Percentiles rank a stretch among this genome's conserved stretches.
Conservation (phyloP, 2,329 filamentous ascomycete species). For the Aspergillus brunneoviolaceus region DNA sequence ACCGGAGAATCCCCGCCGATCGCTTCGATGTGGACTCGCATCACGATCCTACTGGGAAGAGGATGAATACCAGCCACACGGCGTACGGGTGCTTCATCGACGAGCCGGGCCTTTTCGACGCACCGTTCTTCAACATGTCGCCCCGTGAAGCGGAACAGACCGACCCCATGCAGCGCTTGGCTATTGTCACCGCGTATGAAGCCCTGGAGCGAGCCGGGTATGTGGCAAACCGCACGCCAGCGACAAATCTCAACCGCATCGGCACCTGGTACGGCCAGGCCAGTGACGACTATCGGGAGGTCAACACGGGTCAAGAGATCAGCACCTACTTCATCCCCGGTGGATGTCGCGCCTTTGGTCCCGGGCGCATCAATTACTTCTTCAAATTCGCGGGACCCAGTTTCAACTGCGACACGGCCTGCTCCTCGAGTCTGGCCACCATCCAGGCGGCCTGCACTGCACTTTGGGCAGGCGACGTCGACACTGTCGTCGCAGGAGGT, state of each 20-base stretch:
- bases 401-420: slow-evolving; percentile 71
- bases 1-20: too few relatives aligned
- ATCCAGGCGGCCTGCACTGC: slow-evolving; percentile 35
- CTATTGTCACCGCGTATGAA: slow-evolving; percentile 75
- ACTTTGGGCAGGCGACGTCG: slow-evolving; percentile 67
- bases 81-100: slow-evolving; percentile 41
- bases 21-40: slow-evolving; percentile 9
- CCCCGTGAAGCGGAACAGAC: slow-evolving; percentile 71
- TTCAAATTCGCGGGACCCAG: slow-evolving; percentile 73
- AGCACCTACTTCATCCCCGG: slow-evolving; percentile 66
- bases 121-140: slow-evolving; percentile 52
- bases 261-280: slow-evolving; percentile 72
- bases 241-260: slow-evolving; percentile 59
- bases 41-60: slow-evolving; percentile 26
- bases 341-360: slow-evolving; percentile 59
- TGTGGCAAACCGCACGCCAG: slow-evolving; percentile 62
- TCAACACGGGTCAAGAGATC: slow-evolving; percentile 68
- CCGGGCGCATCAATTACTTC: slow-evolving; percentile 69
- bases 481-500: slow-evolving; percentile 77
- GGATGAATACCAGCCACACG: slow-evolving; percentile 18
- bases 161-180: slow-evolving; percentile 75
- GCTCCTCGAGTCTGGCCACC: slow-evolving; percentile 61
- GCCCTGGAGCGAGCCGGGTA: slow-evolving; percentile 77
- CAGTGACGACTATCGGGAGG: slow-evolving; percentile 63
- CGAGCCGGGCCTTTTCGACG: slow-evolving; percentile 40